Base-by-base conservation (phyloP, 345 rosid species). In the Syzygium aromaticum region DNA sequence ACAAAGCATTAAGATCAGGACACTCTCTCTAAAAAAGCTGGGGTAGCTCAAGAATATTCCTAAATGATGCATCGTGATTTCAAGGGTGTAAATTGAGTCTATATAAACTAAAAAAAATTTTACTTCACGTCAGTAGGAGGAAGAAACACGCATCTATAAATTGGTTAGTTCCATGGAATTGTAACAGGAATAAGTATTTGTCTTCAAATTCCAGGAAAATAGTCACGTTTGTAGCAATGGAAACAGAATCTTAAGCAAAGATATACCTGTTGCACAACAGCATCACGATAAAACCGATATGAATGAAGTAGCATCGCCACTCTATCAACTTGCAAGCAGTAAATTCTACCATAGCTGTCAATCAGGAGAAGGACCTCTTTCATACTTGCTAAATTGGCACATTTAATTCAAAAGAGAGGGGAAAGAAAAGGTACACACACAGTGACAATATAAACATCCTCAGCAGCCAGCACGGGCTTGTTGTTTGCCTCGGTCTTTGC, bases 301-400 rank as follows among this genome's bases (percentile, higher is more conserved):
- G 91, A 93, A 91, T 98, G 95, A 67, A 98, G 96, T 63, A 93
- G 93, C 99, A 98, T 98, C 83, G 99, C 98, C 90, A 96, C 95
- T 92, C 96, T 96, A 91, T 98, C 99, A 91, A 95, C 93, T 93
- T 98, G 99, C 90, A 98, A 92, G 93, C 99, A 98, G 92, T 98
- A 98, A 90, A 98, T 95, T 91, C 99, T 94, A 87, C 98, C 99
- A 91, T 98, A 98, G 86, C 99, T 98, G 99, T 89, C 87, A 90
- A 88, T 52, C 86, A 86, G 84, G 54, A 89, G 38, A 84, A 85
- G 63, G 87, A 77, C 59, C 54, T 85, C 33, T 43, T 86, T 90
- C 82, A 52, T 78, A 51, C 30, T 56, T 23, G 86, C 56, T 46
- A 88, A 86, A 43, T 84, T 67, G 27, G 33, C 54, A 80, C 84